Base-by-base conservation (phyloP, 2,329 filamentous ascomycete genomes). In the Alternaria arborescens region DNA sequence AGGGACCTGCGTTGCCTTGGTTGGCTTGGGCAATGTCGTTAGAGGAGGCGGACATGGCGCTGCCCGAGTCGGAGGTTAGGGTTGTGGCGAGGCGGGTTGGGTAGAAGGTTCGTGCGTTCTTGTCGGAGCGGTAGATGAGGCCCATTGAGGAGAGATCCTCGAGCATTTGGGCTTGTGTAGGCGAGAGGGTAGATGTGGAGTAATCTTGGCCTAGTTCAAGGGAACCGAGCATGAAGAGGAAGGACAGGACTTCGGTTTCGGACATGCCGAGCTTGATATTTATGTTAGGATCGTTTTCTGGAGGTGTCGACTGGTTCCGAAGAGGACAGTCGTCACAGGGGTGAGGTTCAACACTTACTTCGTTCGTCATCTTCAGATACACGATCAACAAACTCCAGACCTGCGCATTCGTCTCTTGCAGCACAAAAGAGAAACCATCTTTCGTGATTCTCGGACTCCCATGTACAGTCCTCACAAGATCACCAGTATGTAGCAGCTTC, bases 381-480 rank as follows among this genome's bases (percentile, higher is more conserved):
- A 97, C 89, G 30, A 99, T 90, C 36, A 99, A 84, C 47, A 99
- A 84, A 26, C 93, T 95, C 95, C 95, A 99, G 36, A 99, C 93
- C 78, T 99, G 95, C 0, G 94, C 93, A 77, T 97, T 98, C 60
- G 94, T 90, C 74, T 97, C 94, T 73, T 98, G 94, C 8, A 99
- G 84, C 58, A 99, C 84, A 73, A 99, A 99, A 0, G 92, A 94
- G 76, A 99, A 99, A 8, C 95, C 95, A 3, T 92, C 89, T 75
- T 97, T 90, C 0, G 95, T 99, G 71, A 99, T 99, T 55, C 87
- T 88, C 10, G 93, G 85, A 55, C 80, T 78, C 24, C 80, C 80
- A 44, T 83, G 81, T 36, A 79, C 78, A 8, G 82, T 80, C 74
- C 93, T 89, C 20, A 99, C 93, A 8, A 98, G 87, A 53, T 90